Base-by-base conservation (phyloP, 2,329 filamentous ascomycete species). In the Lecanicillium sp. region DNA sequence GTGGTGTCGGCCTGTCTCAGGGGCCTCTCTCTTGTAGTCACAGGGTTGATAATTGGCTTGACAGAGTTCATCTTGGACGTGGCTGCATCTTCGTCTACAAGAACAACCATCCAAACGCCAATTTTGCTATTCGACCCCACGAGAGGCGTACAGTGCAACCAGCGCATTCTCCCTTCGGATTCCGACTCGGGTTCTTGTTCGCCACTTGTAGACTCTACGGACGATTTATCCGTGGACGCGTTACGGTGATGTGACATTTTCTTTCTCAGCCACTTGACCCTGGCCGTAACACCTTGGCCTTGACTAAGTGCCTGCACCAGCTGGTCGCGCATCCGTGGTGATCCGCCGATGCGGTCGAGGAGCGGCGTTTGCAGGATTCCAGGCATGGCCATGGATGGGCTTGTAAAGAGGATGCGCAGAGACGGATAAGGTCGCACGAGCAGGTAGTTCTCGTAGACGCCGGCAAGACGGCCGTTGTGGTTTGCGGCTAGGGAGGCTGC, bases 61-160 rank as follows among this genome's bases (percentile, higher is more conserved):
- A n/a, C n/a, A n/a, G n/a, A n/a, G n/a, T n/a, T n/a, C n/a, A n/a
- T n/a, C n/a, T n/a, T n/a, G n/a, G n/a, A n/a, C n/a, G n/a, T n/a
- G n/a, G n/a, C n/a, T n/a, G n/a, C 17, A 36, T 83, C 78, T 37
- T 79, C 78, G 47, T 87, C 80, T 7, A 86, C 75, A 12, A 88
- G 70, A 1, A 87, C 71, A 12, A 87, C 68, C 79, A 87, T 84
- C 84, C 83, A 88, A 2, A 87, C 81, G 14, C 84, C 84, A 1
- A 88, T 75, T 7, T 72, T 66, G 4, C 79, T 77, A 44, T 78
- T 79, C 39, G 70, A 68, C 3, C 81, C 82, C 4, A 83, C 59
- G 3, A 88, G 62, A 3, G 84, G 83, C 15, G 83, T 87, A 55
- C 81, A 84, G 56, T 88, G 84, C 38, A 87, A 81, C 82, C 83